A percentile compares a stretch with the other conserved stretches of the same genome.
Evolutionary conservation across 768 basidiomycete genomes (phyloP).

Genomic region (Trichaptum fuscoviolaceum): DNA sequence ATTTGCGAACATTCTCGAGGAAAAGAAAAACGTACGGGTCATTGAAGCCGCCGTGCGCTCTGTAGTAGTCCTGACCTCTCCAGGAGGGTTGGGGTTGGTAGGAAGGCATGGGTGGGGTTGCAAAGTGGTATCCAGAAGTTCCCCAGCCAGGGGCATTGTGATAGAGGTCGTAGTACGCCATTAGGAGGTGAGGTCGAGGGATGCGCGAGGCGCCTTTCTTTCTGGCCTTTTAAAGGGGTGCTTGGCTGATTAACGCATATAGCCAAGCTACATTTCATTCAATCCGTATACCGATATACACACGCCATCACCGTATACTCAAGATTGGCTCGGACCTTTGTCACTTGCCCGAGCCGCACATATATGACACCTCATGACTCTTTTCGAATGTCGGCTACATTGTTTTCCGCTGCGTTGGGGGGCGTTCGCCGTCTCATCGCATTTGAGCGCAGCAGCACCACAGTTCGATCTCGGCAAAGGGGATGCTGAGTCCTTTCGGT

Average conservation of each 20-base stretch:
- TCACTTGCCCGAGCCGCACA: neutral
- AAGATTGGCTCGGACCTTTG: conserved; percentile 1
- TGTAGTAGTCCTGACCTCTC: conserved; percentile 58
- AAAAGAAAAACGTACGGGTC: conserved; percentile 44
- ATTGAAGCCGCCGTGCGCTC: conserved; percentile 51
- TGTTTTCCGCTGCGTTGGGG: too few species aligned
- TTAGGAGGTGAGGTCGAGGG: conserved; percentile 21
- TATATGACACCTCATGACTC: too few species aligned
- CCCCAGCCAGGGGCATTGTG: conserved; percentile 46
- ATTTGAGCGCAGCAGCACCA: too few species aligned
- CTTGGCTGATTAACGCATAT: neutral
- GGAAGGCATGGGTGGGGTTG: conserved; percentile 26
- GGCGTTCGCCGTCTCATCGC: too few species aligned
- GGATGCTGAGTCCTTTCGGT: too few species aligned
- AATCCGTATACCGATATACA: neutral
- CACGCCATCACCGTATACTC: too few species aligned
- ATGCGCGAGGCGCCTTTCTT: conserved; percentile 14
- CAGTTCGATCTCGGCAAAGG: too few species aligned
- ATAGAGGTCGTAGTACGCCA: conserved; percentile 42
- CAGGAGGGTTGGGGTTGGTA: conserved; percentile 49
- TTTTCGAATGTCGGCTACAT: too few species aligned
- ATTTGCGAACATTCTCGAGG: too few species aligned
- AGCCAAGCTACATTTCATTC: neutral
- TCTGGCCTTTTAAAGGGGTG: conserved; percentile 8
- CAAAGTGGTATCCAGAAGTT: conserved; percentile 32